These are phyloP conservation scores for Epichloe aotearoae DNA, from an alignment of 2,329 filamentous ascomycete species.

Conservation along the genomic window DNA sequence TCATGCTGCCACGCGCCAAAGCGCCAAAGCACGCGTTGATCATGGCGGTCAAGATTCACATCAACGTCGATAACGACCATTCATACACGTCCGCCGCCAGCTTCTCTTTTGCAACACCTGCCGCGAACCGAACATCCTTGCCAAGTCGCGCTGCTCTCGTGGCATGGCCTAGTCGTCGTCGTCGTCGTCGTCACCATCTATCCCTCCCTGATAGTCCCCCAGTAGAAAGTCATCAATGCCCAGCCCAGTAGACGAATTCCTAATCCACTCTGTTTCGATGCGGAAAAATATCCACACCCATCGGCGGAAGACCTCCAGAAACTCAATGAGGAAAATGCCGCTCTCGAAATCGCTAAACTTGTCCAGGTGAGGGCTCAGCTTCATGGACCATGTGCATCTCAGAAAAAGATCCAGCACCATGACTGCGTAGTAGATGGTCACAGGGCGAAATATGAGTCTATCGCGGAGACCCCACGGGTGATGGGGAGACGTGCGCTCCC, in stretches of 20 bases:
- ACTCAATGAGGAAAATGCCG: slow-evolving; percentile 77
- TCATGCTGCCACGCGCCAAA: no score
- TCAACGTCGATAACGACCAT: no score
- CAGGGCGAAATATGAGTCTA: slow-evolving; percentile 57
- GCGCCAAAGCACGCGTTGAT: no score
- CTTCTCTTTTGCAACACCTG: background rate
- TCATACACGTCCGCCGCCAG: no score
- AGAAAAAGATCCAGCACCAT: slow-evolving; percentile 68
- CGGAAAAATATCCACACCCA: slow-evolving; percentile 98
- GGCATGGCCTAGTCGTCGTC: background rate
- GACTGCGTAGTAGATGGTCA: slow-evolving; percentile 68
- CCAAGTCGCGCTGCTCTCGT: background rate
- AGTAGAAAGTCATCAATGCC: slow-evolving; percentile 60
- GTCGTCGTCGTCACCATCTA: slow-evolving; percentile 25
- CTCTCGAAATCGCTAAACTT: slow-evolving; percentile 78
- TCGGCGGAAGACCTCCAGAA: slow-evolving; percentile 72
- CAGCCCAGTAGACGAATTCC: slow-evolving; percentile 37
- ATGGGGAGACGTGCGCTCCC: slow-evolving; percentile 45
- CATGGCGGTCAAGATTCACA: no score
- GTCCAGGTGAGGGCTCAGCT: slow-evolving; percentile 69
- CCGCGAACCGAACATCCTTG: background rate
- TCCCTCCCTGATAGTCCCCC: slow-evolving; percentile 55
- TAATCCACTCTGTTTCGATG: slow-evolving; percentile 84
- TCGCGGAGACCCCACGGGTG: slow-evolving; percentile 68
- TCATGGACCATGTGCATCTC: slow-evolving; percentile 82